Percentiles rank a stretch among this genome's conserved stretches.
Conservation (phyloP, 2,329 filamentous ascomycete genomes). For the Endothia cerciana region DNA sequence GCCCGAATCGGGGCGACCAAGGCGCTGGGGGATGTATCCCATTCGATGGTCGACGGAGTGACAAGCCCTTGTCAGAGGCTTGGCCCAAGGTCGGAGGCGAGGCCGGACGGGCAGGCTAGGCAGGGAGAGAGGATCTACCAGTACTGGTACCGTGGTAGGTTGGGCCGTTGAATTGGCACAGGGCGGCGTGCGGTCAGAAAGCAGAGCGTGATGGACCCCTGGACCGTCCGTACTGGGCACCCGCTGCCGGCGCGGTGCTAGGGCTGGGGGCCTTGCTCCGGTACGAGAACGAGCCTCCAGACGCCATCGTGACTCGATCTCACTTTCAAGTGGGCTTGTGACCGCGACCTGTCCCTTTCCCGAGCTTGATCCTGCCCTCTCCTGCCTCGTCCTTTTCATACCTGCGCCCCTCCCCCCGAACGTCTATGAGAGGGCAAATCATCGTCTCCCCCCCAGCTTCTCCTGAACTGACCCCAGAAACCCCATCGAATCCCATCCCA, state of each 20-base stretch:
- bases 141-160: too few species aligned
- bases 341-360: conserved; percentile 7
- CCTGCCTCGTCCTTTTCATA: background rate
- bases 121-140: too few species aligned
- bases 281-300: conserved; percentile 17
- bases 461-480: background rate
- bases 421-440: background rate
- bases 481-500: background rate
- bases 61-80: too few species aligned
- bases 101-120: too few species aligned
- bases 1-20: background rate
- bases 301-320: conserved; percentile 28
- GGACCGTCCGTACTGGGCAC: too few species aligned
- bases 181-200: too few species aligned
- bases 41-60: background rate
- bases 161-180: too few species aligned
- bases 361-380: background rate
- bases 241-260: too few species aligned
- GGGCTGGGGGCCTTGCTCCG: conserved; percentile 16
- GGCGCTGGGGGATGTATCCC: background rate
- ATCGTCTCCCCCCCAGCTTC: background rate
- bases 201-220: too few species aligned
- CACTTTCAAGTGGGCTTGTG: conserved; percentile 16
- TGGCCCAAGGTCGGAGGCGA: too few species aligned
- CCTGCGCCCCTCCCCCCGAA: background rate